phyloP scores from a whole-genome alignment of 2,329 filamentous ascomycete species.

The Alternaria sp. region DNA sequence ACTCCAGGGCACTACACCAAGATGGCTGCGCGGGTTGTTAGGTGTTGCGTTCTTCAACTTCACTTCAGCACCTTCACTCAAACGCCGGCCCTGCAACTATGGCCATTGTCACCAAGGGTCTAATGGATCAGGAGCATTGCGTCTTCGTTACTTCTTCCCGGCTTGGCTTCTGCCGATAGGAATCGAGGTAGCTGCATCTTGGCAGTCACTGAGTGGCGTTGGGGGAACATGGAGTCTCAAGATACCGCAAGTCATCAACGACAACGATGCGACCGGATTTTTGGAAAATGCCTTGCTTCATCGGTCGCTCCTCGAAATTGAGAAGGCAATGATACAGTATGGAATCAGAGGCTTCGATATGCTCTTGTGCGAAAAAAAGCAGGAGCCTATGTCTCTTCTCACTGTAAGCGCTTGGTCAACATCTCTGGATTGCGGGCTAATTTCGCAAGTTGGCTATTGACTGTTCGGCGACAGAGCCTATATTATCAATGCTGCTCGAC shows the following conservation, averaged over 20 bases:
- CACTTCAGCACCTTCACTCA: neutral
- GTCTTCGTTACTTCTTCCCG: neutral
- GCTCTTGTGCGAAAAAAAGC: no score
- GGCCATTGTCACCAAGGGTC: fast-evolving
- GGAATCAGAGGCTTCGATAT: no score
- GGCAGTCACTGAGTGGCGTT: neutral
- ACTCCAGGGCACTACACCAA: neutral
- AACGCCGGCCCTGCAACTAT: neutral
- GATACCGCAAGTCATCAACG: neutral
- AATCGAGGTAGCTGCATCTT: neutral
- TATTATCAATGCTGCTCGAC: no score
- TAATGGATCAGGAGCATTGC: neutral
- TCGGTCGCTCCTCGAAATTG: no score
- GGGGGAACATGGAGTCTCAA: neutral
- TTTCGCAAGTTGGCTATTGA: no score
- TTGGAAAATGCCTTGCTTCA: no score
- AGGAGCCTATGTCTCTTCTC: no score
- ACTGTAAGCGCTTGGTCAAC: no score
- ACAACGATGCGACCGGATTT: no score
- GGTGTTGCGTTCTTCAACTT: neutral
- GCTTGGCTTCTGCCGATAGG: fast-evolving
- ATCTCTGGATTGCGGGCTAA: no score
- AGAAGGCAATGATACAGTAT: no score
- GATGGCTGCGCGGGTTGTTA: neutral
- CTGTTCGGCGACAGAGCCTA: no score